Conservation (phyloP, 768 basidiomycete species). For the Boletales sp. region DNA sequence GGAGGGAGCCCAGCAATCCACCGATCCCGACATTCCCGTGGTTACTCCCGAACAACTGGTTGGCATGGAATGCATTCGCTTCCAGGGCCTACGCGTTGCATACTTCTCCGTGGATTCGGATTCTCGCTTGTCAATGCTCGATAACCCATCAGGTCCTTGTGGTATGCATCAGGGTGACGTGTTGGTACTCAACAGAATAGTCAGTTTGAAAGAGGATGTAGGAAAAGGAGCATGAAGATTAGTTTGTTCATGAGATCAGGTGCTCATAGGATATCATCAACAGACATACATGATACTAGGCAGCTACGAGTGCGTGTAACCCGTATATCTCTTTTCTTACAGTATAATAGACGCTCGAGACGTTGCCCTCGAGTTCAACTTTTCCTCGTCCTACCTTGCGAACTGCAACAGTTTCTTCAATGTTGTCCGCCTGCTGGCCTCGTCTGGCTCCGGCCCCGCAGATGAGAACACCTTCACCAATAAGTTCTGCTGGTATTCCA, state of each 20-base stretch:
- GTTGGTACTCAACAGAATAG: constrained; percentile 86
- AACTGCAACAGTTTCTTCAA: constrained; percentile 78
- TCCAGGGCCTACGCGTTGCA: constrained; percentile 94
- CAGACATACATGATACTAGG: constrained; percentile 31
- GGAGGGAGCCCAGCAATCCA: constrained; percentile 33
- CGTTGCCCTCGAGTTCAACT: constrained; percentile 86
- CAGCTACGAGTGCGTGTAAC: constrained; percentile 84
- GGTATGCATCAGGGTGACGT: constrained; percentile 66
- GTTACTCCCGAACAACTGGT: constrained; percentile 73
- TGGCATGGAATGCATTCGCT: constrained; percentile 89
- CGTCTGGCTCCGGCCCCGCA: constrained; percentile 64
- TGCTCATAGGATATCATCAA: constrained; percentile 3
- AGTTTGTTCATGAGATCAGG: neutral
- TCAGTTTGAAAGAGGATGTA: constrained; percentile 91
- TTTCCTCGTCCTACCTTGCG: constrained; percentile 81
- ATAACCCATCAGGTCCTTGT: constrained; percentile 43
- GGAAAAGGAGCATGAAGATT: constrained; percentile 50
- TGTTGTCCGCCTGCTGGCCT: constrained; percentile 38
- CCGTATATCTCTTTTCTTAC: constrained; percentile 89
- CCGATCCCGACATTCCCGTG: constrained; percentile 57
- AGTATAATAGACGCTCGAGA: constrained; percentile 84
- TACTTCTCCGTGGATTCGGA: constrained; percentile 96
- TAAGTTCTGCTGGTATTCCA: constrained; percentile 86
- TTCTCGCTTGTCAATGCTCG: constrained; percentile 60
- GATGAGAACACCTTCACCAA: constrained; percentile 95